Evolutionary conservation across 2,329 filamentous ascomycete species (phyloP), one percentile per base, ranked within the genome.

Genomic region (Ambrosiella xylebori): DNA sequence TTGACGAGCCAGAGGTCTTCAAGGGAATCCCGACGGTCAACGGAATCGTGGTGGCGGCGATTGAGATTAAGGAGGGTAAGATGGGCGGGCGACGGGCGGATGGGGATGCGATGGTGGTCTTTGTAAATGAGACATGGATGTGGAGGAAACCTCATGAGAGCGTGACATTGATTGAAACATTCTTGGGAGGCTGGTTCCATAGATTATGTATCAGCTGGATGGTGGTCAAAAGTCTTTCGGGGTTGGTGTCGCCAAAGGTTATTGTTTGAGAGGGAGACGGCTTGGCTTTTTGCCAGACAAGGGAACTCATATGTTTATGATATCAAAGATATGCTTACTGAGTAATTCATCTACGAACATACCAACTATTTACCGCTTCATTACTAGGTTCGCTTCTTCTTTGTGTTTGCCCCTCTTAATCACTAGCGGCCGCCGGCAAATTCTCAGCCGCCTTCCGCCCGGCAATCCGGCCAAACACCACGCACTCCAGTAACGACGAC

Each of bases 401-500:
- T 53, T 38, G 35, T 9, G 13, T 17, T 38, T 38, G 5, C 17
- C 49, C 27, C 19, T 27, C 27, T 27, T 27, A 27, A 27, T 27
- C 27, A 5, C 27, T 27, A 3, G 27, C 27, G 27, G 27, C 27
- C 19, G 12, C 53, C 13, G 8, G 40, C 9, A 39, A 35, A 9
- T 27, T 59, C 36, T 61, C 64, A 13, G 73, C 75, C 7, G 74
- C 76, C 59, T 73, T 65, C 13, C 69, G 65, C 0, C 79, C 81
- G 0, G 79, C 80, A 41, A 77, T 76, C 44, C 78, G 70, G 3
- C 81, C 81, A 70, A 79, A 84, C 0, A 84, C 77, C 2, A 78
- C 80, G 68, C 81, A 84, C 63, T 84, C 80, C 6, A 84, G 65
- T 57, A 84, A 63, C 1, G 78, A 82, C 4, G 77, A 81, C 0